Conservation (phyloP, 106 monocot species). For the Acanthochlamys bracteata region DNA sequence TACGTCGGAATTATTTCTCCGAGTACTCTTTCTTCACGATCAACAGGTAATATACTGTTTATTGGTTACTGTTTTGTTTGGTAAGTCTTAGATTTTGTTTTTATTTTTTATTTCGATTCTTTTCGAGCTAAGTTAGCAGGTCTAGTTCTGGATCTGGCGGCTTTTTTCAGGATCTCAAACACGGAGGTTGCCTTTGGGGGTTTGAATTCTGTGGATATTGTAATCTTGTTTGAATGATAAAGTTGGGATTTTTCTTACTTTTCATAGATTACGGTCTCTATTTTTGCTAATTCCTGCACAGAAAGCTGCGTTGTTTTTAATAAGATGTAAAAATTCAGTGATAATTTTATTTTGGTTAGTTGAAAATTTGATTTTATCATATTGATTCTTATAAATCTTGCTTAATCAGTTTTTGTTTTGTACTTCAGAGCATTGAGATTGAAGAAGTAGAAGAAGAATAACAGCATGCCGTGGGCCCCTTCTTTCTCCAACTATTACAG, state of each 20-base stretch:
- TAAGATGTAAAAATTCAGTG: background rate
- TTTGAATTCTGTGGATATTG: background rate
- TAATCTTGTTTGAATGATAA: background rate
- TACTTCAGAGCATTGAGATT: background rate
- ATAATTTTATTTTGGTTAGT: background rate
- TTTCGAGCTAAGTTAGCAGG: no score
- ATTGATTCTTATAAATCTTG: no score
- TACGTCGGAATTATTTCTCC: no score
- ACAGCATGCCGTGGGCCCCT: constrained; percentile 49
- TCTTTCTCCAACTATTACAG: constrained; percentile 9
- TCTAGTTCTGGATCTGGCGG: no score
- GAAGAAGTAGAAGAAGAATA: background rate
- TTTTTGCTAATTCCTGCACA: background rate
- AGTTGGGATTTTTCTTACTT: background rate
- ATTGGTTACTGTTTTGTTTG: no score
- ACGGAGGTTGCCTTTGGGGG: background rate
- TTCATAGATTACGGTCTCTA: background rate
- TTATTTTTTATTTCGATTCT: no score
- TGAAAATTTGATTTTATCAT: background rate
- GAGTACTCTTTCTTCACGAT: no score
- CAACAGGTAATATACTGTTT: no score
- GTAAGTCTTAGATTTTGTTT: no score
- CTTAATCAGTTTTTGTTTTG: background rate
- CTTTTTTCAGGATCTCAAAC: no score
- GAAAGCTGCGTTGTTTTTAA: background rate